Percentiles rank a stretch among this genome's conserved stretches.
Evolutionary conservation across 495 filamentous ascomycete genomes (phyloP).

Genomic region (Neurospora sp.): DNA sequence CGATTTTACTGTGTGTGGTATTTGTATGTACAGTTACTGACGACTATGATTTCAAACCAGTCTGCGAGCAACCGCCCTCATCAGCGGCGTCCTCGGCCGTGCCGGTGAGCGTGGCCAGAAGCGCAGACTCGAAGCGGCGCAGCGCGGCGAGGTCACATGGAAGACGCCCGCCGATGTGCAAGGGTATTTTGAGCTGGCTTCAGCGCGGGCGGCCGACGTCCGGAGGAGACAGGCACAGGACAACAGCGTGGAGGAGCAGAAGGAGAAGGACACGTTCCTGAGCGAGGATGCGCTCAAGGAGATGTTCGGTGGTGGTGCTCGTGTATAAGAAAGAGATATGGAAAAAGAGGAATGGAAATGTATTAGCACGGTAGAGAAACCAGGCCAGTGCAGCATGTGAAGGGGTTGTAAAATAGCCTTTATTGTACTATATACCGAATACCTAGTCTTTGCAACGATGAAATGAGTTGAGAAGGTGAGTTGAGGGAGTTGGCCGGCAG

Average conservation of each 20-base stretch:
- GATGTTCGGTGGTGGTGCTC: neutral
- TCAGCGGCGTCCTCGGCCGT: constrained; percentile 74
- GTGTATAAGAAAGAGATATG: neutral
- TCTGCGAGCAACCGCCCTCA: constrained; percentile 67
- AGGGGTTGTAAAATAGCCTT: neutral
- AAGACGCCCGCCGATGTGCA: constrained; percentile 31
- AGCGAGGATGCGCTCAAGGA: neutral
- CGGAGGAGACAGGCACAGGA: neutral
- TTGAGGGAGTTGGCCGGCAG: neutral
- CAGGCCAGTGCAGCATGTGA: neutral
- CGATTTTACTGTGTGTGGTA: neutral
- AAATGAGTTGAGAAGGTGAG: neutral
- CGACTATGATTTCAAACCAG: constrained; percentile 30
- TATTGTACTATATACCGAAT: neutral
- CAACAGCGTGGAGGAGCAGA: neutral
- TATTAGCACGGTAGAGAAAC: neutral
- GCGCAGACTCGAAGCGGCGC: constrained; percentile 51
- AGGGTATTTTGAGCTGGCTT: constrained; percentile 12
- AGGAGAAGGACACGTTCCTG: neutral
- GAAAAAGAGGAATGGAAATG: neutral
- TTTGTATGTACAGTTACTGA: neutral
- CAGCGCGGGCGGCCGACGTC: neutral
- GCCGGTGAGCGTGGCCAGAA: constrained; percentile 72
- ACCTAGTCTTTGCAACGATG: neutral
- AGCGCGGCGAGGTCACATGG: constrained; percentile 50